Evolutionary conservation across 2,329 filamentous ascomycete species (phyloP).

Genomic region (Akanthomyces uredinophilus): DNA sequence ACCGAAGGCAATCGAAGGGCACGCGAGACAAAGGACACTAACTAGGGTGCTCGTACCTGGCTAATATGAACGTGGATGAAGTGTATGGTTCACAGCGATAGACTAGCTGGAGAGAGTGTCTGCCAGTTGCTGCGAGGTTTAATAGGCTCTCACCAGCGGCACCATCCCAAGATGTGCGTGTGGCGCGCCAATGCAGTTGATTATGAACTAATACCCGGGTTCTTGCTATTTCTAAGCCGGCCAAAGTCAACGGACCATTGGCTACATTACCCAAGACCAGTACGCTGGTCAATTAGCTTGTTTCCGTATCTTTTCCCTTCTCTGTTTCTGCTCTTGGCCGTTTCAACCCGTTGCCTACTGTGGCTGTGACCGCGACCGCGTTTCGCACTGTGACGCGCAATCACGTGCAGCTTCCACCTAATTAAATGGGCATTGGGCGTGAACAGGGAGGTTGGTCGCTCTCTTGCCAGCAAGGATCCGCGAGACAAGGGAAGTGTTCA

Average conservation of each 20-base stretch:
- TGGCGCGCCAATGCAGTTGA: background rate
- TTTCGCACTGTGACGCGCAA: conserved; percentile 4
- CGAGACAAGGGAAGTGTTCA: background rate
- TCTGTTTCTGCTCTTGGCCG: background rate
- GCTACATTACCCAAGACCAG: background rate
- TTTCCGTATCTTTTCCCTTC: background rate
- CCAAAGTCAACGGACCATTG: background rate
- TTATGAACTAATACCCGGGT: background rate
- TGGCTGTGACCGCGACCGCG: background rate
- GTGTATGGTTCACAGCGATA: background rate
- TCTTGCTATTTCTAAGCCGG: background rate
- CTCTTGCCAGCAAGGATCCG: background rate
- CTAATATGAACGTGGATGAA: background rate
- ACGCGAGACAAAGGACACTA: background rate
- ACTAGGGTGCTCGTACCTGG: background rate
- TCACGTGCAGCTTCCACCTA: background rate
- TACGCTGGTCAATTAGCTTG: background rate
- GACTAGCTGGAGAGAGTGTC: background rate
- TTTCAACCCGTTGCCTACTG: background rate
- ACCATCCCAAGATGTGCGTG: background rate
- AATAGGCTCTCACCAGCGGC: background rate
- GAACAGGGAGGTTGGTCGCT: background rate
- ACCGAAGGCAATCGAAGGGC: conserved; percentile 13
- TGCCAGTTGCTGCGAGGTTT: background rate
- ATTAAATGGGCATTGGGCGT: background rate